Evolutionary conservation across 164 flowering plant species (phyloP), one percentile per base, ranked within the genome.

Genomic region (Nelumbo lutea): DNA sequence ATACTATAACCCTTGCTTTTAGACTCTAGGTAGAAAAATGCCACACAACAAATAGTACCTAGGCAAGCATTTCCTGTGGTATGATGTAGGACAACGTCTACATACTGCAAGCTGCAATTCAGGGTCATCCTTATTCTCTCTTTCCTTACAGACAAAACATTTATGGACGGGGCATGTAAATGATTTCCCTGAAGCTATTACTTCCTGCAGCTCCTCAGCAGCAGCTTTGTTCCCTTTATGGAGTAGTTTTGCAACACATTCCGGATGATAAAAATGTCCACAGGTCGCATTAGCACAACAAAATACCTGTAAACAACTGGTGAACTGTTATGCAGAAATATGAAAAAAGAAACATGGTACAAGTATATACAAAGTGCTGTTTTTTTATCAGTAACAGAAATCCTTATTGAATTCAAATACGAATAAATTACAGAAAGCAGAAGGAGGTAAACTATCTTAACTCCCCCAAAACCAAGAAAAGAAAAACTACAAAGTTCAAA

Each of bases 21-120:
- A 50, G 4, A 41, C 5, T 27, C 27, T 27, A 27, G 27, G 27
- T 40, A 56, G 57, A 5, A 14, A 57, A 67, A 40, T 9, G 27
- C 67, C 40, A 39, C 4, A 40, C 3, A 45, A 39, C 7, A 3
- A 62, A 44, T 7, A 67, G 56, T 72, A 95, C 98, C 87, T 81
- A 38, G 97, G 97, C 72, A 95, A 80, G 79, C 98, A 95, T 81
- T 90, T 87, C 68, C 86, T 75, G 64, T 95, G 98, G 78, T 92
- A 95, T 65, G 93, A 79, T 75, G 64, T 89, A 11, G 98, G 97
- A 68, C 98, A 95, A 6, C 97, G 96, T 66, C 97, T 82, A 66
- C 98, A 95, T 0, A 90, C 65, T 53, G 97, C 97, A 84, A 95
- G 86, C 73, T 86, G 91, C 78, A 86, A 65, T 5, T 84, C 85